phyloP scores from a whole-genome alignment of 352 stramenopile genomes.

The Saprolegnia parasitica region DNA sequence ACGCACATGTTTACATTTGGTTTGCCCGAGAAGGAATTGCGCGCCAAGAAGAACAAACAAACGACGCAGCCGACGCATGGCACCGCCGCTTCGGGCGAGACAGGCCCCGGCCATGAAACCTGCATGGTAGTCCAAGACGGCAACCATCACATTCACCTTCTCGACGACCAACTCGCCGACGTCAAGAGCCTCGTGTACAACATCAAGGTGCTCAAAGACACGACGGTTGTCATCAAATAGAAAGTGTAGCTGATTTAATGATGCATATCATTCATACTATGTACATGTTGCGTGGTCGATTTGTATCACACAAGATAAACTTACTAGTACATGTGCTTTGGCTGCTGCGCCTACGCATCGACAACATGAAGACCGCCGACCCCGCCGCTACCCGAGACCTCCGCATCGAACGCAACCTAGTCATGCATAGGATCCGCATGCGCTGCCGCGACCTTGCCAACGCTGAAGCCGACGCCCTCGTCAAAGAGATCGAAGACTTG shows the following conservation, averaged over 20 bases:
- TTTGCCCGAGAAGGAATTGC: constrained; percentile 23
- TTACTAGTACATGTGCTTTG: too few species aligned
- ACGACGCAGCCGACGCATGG: neutral
- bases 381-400: too few species aligned
- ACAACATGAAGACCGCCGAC: neutral
- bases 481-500: too few species aligned
- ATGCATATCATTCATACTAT: neutral
- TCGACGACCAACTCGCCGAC: constrained; percentile 23
- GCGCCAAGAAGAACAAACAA: constrained; percentile 14
- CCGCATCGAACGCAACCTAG: too few species aligned
- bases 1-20: constrained; percentile 27
- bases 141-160: constrained; percentile 20
- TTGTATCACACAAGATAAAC: neutral
- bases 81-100: neutral
- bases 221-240: constrained; percentile 2
- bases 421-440: too few species aligned
- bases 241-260: neutral
- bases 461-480: too few species aligned
- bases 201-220: constrained; percentile 26
- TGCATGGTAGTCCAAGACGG: constrained; percentile 14
- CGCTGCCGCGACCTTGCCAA: too few species aligned
- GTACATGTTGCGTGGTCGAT: neutral
- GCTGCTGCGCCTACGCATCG: neutral
- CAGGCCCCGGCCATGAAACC: neutral
- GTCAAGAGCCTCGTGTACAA: constrained; percentile 26